Evolutionary conservation across 2,329 filamentous ascomycete species (phyloP).

Genomic region (Cryphonectria japonica): DNA sequence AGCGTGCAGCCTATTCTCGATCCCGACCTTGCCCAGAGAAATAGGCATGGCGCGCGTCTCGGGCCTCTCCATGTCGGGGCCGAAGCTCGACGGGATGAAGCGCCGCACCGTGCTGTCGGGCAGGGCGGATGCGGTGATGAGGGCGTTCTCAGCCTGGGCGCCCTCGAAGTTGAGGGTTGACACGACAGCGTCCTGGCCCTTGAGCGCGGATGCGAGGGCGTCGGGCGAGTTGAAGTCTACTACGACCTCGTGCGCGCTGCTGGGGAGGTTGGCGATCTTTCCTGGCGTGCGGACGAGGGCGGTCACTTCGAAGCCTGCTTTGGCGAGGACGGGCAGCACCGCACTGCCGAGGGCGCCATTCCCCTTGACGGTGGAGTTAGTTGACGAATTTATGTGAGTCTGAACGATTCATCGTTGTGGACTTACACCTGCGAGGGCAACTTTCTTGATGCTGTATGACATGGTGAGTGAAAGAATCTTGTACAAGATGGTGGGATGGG

Average conservation of each 20-base stretch:
- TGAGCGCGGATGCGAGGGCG: slow-evolving; percentile 51
- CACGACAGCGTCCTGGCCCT: slow-evolving; percentile 62
- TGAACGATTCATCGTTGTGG: not conserved
- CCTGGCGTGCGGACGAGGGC: slow-evolving; percentile 39
- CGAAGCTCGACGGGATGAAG: slow-evolving; percentile 64
- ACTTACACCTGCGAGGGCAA: slow-evolving; percentile 43
- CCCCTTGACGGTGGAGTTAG: slow-evolving; percentile 25
- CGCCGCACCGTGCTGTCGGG: slow-evolving; percentile 57
- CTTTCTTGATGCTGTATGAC: slow-evolving; percentile 40
- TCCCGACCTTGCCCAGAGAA: slow-evolving; percentile 53
- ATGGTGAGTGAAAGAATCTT: not conserved
- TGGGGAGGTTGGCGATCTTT: slow-evolving; percentile 34
- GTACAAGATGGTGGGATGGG: not conserved
- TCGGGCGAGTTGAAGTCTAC: slow-evolving; percentile 40
- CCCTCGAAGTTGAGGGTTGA: slow-evolving; percentile 46
- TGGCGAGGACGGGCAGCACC: slow-evolving; percentile 18
- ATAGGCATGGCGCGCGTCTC: slow-evolving; percentile 49
- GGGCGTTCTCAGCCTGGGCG: slow-evolving; percentile 48
- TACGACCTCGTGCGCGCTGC: slow-evolving; percentile 31
- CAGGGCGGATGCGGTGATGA: slow-evolving; percentile 61
- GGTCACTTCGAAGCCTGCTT: slow-evolving; percentile 39
- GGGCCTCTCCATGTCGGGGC: slow-evolving; percentile 44
- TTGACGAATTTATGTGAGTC: too few relatives aligned
- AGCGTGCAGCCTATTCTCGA: slow-evolving; percentile 46
- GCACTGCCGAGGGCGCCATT: slow-evolving; percentile 40